A percentile compares a stretch with the other conserved stretches of the same genome.
Conservation (phyloP, 148 eudicot species). For the Chenopodium album region DNA sequence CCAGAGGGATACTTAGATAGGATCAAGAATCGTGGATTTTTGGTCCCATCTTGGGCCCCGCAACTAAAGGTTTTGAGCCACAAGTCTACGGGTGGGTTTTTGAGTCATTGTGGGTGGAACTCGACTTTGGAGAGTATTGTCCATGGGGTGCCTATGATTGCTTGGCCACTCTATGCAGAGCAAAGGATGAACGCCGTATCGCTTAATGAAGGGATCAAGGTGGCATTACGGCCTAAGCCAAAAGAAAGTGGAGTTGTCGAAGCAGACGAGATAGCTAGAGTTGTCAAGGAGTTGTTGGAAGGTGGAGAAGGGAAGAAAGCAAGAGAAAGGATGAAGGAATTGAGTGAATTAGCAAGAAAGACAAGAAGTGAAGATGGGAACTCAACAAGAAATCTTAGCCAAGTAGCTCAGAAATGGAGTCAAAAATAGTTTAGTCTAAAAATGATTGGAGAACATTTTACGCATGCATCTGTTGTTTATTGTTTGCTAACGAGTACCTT, state of each 20-base stretch:
- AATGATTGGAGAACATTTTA: neutral
- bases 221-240: constrained; percentile 32
- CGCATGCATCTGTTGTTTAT: neutral
- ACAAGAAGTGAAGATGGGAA: constrained; percentile 30
- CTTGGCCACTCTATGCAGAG: constrained; percentile 54
- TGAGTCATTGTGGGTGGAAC: constrained; percentile 61
- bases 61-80: constrained; percentile 39
- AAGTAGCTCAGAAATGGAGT: constrained; percentile 20
- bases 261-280: constrained; percentile 29
- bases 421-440: neutral
- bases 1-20: constrained; percentile 43
- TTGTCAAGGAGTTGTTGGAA: constrained; percentile 35
- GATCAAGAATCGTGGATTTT: constrained; percentile 30
- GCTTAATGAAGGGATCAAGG: constrained; percentile 36
- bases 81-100: constrained; percentile 39
- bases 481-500: too few relatives aligned
- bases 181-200: constrained; percentile 44
- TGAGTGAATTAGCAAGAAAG: constrained; percentile 28
- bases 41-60: constrained; percentile 51
- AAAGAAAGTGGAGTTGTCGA: constrained; percentile 29
- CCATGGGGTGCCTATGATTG: constrained; percentile 43
- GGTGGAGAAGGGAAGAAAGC: constrained; percentile 40
- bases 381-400: constrained; percentile 30
- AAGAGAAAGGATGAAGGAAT: constrained; percentile 23
- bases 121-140: constrained; percentile 43